Conservation (phyloP, 2,329 filamentous ascomycete species). For the Xylaria sp. region DNA sequence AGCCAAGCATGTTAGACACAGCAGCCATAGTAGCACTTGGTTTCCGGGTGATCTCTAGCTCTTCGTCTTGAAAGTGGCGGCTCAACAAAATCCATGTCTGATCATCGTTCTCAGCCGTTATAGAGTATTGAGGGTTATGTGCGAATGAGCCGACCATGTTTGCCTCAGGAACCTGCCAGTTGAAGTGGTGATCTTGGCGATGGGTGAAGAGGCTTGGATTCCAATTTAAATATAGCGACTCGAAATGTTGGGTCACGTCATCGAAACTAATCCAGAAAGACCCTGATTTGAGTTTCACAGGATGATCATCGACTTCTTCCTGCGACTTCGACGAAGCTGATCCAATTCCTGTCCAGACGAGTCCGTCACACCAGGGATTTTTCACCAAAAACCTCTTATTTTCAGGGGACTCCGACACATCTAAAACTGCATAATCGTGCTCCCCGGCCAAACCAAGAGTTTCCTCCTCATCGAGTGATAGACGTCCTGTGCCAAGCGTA, state of each 20-base stretch:
- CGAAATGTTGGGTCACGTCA: slow-evolving; percentile 89
- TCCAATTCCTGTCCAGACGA: slow-evolving; percentile 72
- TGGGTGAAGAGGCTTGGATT: slow-evolving; percentile 84
- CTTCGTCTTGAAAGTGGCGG: slow-evolving; percentile 82
- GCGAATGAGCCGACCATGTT: slow-evolving; percentile 66
- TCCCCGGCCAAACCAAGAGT: slow-evolving; percentile 85
- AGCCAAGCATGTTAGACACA: slow-evolving; percentile 72
- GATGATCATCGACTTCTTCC: slow-evolving; percentile 39
- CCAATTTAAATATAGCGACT: slow-evolving; percentile 98
- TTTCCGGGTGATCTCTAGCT: slow-evolving; percentile 66
- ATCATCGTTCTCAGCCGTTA: slow-evolving; percentile 67
- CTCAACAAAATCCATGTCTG: slow-evolving; percentile 86
- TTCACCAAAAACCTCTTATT: slow-evolving; percentile 83
- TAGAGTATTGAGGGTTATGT: slow-evolving; percentile 78
- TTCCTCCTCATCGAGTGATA: slow-evolving; percentile 80
- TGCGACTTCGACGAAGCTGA: slow-evolving; percentile 46
- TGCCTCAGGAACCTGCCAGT: slow-evolving; percentile 72
- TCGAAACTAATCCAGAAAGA: slow-evolving; percentile 94
- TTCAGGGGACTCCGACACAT: slow-evolving; percentile 72
- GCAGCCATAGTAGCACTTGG: slow-evolving; percentile 54
- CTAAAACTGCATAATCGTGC: slow-evolving; percentile 93
- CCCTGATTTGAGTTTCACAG: slow-evolving; percentile 65
- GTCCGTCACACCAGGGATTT: slow-evolving; percentile 93
- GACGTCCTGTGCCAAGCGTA: slow-evolving; percentile 88
- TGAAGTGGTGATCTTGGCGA: slow-evolving; percentile 90